These are phyloP conservation scores for Setomelanomma holmii DNA, from an alignment of 2,329 filamentous ascomycete genomes.

Conservation along the genomic window DNA sequence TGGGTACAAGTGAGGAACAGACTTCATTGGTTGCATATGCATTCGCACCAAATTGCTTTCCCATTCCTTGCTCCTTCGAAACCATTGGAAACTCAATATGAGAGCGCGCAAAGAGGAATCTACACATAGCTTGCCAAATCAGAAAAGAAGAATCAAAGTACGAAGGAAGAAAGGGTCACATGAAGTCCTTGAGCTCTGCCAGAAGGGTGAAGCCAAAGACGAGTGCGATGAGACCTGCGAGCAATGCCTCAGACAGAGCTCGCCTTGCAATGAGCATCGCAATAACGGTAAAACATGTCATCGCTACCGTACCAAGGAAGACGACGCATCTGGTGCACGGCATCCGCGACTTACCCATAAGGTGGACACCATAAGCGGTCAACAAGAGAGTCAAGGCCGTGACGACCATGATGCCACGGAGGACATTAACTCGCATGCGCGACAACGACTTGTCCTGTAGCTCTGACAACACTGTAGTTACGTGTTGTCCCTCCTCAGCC, in stretches of 20 bases:
- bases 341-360: slow-evolving; percentile 25
- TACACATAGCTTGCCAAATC: too few species aligned
- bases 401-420: slow-evolving; percentile 15
- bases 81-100: too few species aligned
- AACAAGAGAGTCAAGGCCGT: slow-evolving; percentile 21
- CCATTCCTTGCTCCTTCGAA: too few species aligned
- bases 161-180: too few species aligned
- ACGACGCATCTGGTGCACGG: slow-evolving; percentile 28
- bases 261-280: slow-evolving; percentile 28
- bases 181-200: slow-evolving; percentile 29
- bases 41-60: too few species aligned
- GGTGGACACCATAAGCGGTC: slow-evolving; percentile 15
- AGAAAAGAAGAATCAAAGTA: too few species aligned
- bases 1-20: too few species aligned
- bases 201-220: slow-evolving; percentile 33
- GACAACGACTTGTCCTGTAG: slow-evolving; percentile 7
- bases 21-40: too few species aligned
- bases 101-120: too few species aligned
- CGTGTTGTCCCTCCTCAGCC: slow-evolving; percentile 17
- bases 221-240: slow-evolving; percentile 32
- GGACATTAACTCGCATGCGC: slow-evolving; percentile 17
- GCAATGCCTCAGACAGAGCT: slow-evolving; percentile 26
- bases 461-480: not conserved
- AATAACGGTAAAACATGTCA: slow-evolving; percentile 24
- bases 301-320: slow-evolving; percentile 25